Evolutionary conservation across 1,284 basidiomycete species (phyloP).

Genomic region (Puccinia triticina): DNA sequence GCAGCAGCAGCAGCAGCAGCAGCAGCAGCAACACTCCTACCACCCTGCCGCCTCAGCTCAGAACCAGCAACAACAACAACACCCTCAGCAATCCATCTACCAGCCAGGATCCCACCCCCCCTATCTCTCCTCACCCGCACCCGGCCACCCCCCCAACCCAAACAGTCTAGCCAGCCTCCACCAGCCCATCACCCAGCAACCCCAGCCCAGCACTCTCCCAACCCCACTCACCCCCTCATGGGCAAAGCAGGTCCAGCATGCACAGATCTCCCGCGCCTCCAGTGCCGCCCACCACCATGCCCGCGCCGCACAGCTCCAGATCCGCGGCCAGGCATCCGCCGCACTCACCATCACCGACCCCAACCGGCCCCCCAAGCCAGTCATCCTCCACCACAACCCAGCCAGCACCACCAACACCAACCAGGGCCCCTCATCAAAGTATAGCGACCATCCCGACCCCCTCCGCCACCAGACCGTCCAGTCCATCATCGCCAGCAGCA

Average conservation of each 20-base stretch:
- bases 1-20: constrained; percentile 20
- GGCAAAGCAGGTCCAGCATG: constrained; percentile 50
- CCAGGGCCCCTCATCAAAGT: not conserved
- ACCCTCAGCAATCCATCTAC: constrained; percentile 51
- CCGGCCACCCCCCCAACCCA: not conserved
- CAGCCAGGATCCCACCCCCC: constrained; percentile 16
- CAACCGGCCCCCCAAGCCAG: constrained; percentile 61
- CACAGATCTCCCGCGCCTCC: constrained; percentile 72
- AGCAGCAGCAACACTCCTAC: constrained; percentile 40
- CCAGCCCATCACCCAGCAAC: not conserved
- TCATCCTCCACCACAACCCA: constrained; percentile 40
- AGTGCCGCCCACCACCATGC: constrained; percentile 78
- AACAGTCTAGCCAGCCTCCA: not conserved
- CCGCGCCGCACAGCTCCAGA: constrained; percentile 75
- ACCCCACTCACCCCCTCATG: constrained; percentile 40
- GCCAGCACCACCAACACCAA: not conserved
- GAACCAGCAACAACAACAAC: constrained; percentile 20
- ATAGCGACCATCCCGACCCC: not conserved
- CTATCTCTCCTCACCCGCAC: not conserved
- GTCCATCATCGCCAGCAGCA: constrained; percentile 55
- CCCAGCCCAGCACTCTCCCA: constrained; percentile 15
- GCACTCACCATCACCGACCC: constrained; percentile 82
- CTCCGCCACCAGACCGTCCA: constrained; percentile 43
- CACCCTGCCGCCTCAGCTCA: not conserved
- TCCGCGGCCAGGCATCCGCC: constrained; percentile 73